Evolutionary conservation across 345 rosid genomes (phyloP).

Genomic region (Aethionema arabicum): DNA sequence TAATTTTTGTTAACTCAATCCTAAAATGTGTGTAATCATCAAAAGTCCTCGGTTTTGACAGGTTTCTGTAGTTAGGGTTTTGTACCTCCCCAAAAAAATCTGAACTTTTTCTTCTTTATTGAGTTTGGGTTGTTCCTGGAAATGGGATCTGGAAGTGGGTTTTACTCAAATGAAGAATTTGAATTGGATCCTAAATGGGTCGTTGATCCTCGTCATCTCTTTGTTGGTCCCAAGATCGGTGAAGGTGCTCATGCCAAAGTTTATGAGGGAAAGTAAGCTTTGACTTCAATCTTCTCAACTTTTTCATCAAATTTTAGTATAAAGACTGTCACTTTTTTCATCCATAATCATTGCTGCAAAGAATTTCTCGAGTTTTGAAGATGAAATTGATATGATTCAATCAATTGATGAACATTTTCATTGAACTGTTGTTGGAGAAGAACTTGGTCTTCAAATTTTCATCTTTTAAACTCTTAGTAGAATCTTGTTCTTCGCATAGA

Average conservation of each 20-base stretch:
- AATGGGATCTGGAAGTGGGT: constrained; percentile 85
- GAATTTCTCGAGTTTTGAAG: background rate
- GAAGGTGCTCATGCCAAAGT: constrained; percentile 99
- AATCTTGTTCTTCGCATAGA: constrained; percentile 1
- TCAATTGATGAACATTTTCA: background rate
- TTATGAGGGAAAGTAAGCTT: constrained; percentile 95
- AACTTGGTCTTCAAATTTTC: background rate
- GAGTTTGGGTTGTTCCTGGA: constrained; percentile 24
- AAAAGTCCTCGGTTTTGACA: constrained; percentile 25
- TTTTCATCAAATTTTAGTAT: constrained; percentile 9
- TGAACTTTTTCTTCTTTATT: constrained; percentile 8
- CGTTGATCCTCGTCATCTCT: constrained; percentile 83
- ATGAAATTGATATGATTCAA: too few species aligned
- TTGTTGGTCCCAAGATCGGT: constrained; percentile 97
- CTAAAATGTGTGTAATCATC: constrained; percentile 30
- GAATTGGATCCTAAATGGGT: constrained; percentile 83
- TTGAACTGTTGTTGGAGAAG: background rate
- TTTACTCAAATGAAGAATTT: constrained; percentile 55
- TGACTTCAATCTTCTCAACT: constrained; percentile 16
- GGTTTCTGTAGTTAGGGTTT: constrained; percentile 27
- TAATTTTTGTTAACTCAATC: constrained; percentile 19
- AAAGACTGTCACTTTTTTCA: constrained; percentile 3
- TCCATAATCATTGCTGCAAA: constrained; percentile 14
- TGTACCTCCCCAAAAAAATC: background rate
- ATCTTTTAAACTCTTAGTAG: background rate